phyloP scores from a whole-genome alignment of 148 eudicot genomes.

The Nyssa sinensis region DNA sequence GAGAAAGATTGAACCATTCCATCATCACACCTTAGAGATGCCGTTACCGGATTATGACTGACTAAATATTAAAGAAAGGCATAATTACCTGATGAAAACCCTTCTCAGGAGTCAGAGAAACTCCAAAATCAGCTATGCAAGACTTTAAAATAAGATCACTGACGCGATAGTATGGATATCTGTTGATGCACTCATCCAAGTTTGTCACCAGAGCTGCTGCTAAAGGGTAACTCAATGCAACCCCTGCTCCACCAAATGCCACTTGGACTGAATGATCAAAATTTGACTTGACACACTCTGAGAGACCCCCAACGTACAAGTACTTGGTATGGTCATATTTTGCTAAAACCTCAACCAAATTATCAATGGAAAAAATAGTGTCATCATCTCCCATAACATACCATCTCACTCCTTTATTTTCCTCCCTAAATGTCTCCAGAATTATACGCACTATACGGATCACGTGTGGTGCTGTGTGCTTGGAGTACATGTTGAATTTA shows the following conservation, averaged over 20 bases:
- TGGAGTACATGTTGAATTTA: too few relatives aligned
- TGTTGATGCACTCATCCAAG: conserved; percentile 23
- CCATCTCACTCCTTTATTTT: conserved; percentile 22
- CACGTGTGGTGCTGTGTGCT: not conserved
- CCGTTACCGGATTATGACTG: too few relatives aligned
- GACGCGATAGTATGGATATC: not conserved
- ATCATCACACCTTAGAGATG: too few relatives aligned
- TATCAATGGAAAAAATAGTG: conserved; percentile 31
- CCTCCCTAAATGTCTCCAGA: conserved; percentile 26
- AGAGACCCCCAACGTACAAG: conserved; percentile 29
- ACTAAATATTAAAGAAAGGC: too few relatives aligned
- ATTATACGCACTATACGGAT: conserved; percentile 25
- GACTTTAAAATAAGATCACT: conserved; percentile 20
- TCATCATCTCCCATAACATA: conserved; percentile 36
- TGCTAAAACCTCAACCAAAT: conserved; percentile 27
- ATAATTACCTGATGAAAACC: conserved; percentile 38
- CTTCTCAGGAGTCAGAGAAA: conserved; percentile 19
- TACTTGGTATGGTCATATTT: conserved; percentile 35
- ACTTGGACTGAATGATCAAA: conserved; percentile 17
- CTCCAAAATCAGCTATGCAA: conserved; percentile 40
- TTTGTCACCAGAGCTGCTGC: conserved; percentile 21
- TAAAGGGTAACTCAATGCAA: conserved; percentile 33
- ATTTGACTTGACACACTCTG: conserved; percentile 26
- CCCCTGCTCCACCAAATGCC: conserved; percentile 42
- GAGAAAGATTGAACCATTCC: too few relatives aligned